phyloP scores from a whole-genome alignment of 495 filamentous ascomycete genomes.

The Penicillium macrosclerotiorum region DNA sequence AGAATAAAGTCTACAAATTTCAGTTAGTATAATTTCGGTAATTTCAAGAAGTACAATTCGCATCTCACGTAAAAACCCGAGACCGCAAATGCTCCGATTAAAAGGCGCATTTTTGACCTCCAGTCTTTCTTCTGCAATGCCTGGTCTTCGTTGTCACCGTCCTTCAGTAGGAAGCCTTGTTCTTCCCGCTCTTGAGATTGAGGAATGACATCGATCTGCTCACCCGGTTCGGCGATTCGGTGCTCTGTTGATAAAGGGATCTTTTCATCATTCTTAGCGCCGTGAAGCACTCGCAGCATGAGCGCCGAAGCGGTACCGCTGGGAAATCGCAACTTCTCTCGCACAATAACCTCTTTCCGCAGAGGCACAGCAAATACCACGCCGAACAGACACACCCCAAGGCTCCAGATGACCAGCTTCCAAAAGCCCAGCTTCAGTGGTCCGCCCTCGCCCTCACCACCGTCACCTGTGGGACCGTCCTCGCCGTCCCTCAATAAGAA shows the following conservation, averaged over 20 bases:
- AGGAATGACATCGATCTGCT: conserved; percentile 10
- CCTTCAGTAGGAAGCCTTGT: conserved; percentile 20
- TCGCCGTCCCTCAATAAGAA: conserved; percentile 75
- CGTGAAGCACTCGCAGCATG: conserved; percentile 86
- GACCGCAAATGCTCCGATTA: conserved; percentile 56
- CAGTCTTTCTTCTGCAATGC: conserved; percentile 50
- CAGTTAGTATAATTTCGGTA: conserved; percentile 13
- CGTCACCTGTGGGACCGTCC: conserved; percentile 47
- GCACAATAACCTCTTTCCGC: conserved; percentile 83
- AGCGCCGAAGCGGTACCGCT: conserved; percentile 93
- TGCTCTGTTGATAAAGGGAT: conserved; percentile 7
- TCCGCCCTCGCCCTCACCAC: conserved; percentile 61
- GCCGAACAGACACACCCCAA: conserved; percentile 92
- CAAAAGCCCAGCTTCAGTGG: conserved; percentile 68
- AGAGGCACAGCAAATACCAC: conserved; percentile 93
- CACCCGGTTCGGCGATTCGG: conserved; percentile 10
- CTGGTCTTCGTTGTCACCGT: conserved; percentile 25
- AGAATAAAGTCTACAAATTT: conserved; percentile 65
- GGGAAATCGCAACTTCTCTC: conserved; percentile 90
- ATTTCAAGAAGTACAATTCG: conserved; percentile 11
- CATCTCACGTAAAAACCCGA: conserved; percentile 53
- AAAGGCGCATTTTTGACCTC: conserved; percentile 60
- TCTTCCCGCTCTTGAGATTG: conserved; percentile 14
- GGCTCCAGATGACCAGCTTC: conserved; percentile 81
- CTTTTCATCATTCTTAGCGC: conserved; percentile 42